Evolutionary conservation across 2,329 filamentous ascomycete species (phyloP).

Genomic region (Microdochium trichocladiopsis): DNA sequence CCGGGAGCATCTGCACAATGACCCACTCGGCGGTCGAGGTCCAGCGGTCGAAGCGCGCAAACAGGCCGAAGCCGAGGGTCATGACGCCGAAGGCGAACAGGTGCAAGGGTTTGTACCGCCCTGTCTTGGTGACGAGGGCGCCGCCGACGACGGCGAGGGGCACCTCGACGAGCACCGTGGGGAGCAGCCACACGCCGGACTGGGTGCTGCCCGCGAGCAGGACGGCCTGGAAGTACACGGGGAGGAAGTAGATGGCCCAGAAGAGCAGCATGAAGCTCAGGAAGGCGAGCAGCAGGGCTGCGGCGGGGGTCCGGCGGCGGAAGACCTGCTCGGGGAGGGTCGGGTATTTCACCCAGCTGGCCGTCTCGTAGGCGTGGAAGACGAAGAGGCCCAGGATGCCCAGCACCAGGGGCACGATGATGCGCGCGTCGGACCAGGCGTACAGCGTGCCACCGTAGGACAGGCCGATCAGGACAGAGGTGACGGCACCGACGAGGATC

Average conservation of each 20-base stretch:
- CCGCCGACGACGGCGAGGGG: conserved; percentile 14
- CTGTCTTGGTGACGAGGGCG: conserved; percentile 13
- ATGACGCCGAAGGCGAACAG: conserved; percentile 17
- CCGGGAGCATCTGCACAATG: conserved; percentile 23
- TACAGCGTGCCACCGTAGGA: conserved; percentile 25
- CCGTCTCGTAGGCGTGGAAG: conserved; percentile 25
- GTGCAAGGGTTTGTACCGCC: conserved; percentile 15
- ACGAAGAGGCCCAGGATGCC: conserved; percentile 25
- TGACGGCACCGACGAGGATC: conserved; percentile 22
- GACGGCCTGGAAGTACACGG: conserved; percentile 57
- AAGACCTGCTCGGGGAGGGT: conserved; percentile 35
- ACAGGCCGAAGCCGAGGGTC: conserved; percentile 26
- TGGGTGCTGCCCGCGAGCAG: conserved; percentile 55
- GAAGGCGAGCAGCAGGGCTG: conserved; percentile 23
- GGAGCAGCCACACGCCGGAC: conserved; percentile 41
- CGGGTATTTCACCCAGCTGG: conserved; percentile 10
- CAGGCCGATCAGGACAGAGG: conserved; percentile 26
- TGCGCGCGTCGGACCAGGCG: conserved; percentile 22
- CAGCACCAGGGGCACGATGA: conserved; percentile 28
- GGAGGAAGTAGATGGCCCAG: conserved; percentile 31
- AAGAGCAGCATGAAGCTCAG: conserved; percentile 25
- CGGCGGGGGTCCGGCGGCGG: conserved; percentile 26
- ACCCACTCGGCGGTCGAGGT: conserved; percentile 25
- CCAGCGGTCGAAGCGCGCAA: conserved; percentile 23
- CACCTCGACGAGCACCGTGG: conserved; percentile 7